These are phyloP conservation scores for Heliosperma pusillum DNA, from an alignment of 148 eudicot species.

Conservation along the genomic window DNA sequence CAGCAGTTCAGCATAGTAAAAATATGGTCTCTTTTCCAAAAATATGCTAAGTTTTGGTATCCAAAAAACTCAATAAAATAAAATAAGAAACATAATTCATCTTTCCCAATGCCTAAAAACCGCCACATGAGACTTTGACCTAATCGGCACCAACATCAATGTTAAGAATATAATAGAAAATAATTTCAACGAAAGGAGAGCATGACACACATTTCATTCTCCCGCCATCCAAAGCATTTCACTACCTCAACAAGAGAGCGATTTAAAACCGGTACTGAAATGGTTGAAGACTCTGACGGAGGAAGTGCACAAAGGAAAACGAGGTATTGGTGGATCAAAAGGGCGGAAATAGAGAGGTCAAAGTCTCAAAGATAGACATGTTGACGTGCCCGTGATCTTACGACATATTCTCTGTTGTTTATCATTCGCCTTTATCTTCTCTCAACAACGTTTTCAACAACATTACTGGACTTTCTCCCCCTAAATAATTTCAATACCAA, in stretches of 20 bases:
- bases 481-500: too few relatives aligned
- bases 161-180: not conserved
- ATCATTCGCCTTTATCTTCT: conserved; percentile 93
- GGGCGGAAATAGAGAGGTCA: not conserved
- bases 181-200: not conserved
- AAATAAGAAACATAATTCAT: not conserved
- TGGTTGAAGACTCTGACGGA: too few relatives aligned
- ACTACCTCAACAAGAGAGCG: not conserved
- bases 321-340: not conserved
- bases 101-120: too few relatives aligned
- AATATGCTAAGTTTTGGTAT: too few relatives aligned
- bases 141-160: not conserved
- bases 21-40: too few relatives aligned
- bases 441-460: conserved; percentile 85
- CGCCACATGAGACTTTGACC: not conserved
- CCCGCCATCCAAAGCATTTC: not conserved
- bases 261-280: too few relatives aligned
- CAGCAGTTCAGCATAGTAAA: too few relatives aligned
- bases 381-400: conserved; percentile 91
- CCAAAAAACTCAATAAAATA: not conserved
- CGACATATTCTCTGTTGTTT: conserved; percentile 92
- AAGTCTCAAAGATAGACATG: conserved; percentile 48
- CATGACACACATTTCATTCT: not conserved
- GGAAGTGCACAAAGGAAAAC: not conserved
- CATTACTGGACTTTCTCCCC: conserved; percentile 47